Evolutionary conservation across 257 asterid genomes (phyloP), one percentile per base, ranked within the genome.

Genomic region (Solanum infundibuliforme): DNA sequence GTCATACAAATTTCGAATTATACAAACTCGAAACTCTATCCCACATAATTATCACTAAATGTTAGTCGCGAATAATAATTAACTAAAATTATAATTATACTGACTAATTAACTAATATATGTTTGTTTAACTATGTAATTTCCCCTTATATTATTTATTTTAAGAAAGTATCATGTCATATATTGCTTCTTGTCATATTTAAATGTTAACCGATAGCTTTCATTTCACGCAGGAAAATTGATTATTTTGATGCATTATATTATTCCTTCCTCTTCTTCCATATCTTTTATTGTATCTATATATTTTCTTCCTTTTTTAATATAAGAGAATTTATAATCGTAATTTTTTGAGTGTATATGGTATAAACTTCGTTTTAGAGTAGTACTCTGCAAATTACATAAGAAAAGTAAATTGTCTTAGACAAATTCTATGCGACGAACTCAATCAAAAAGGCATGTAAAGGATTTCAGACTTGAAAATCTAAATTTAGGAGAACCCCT

Each of bases 371-470:
- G 8, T 25, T 65, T 2, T 5, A 66, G 4, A 12, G 4, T 12
- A 66, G 3, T 66, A 25, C 0, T 66, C 3, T 5, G 3, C 3
- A 27, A 66, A 25, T 27, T 0, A 66, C 5, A 12, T 12, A 65
- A 11, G 1, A 65, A 0, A 65, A 2, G 18, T 65, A 4, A 11
- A 65, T 65, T 4, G 0, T n/a, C n/a, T 1, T 66, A 25, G 1
- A 12, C 0, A 66, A 66, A 27, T 27, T 12, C 0, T 6, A 12
- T 27, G 1, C 20, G 35, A 66, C 0, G 0, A 66, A 14, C 8
- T 66, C 20, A 16, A 66, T 66, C 5, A 6, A 66, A 12, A 66
- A 25, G 1, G 0, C 2, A 66, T n/a, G 1, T 1, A 11, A 12
- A 66, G 0, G 1, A 25, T 66, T 66, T 66, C 0, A 3, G 29